Evolutionary conservation across 208 protist species (phyloP).

Genomic region (Trypanosoma grayi): DNA sequence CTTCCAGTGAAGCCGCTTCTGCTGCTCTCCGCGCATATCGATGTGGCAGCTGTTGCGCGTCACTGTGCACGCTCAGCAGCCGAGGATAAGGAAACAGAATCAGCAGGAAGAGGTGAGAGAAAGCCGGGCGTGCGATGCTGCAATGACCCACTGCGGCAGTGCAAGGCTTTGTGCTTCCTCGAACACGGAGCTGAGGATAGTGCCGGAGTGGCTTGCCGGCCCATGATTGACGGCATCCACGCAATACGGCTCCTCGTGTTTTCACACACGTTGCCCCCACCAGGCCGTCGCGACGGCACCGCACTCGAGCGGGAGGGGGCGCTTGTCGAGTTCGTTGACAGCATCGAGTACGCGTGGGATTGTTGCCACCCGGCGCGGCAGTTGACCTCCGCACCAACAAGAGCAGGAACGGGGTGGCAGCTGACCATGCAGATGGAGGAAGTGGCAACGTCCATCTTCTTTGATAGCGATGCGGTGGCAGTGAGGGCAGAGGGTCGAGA

Average conservation of each 20-base stretch:
- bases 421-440: not conserved
- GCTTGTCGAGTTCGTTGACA: slow-evolving; percentile 17
- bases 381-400: not conserved
- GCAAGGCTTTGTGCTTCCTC: slow-evolving; percentile 20
- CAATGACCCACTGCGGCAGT: slow-evolving; percentile 1
- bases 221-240: slow-evolving; percentile 18
- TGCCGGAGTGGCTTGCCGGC: not conserved
- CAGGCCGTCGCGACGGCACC: slow-evolving; percentile 14
- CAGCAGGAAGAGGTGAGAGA: not conserved
- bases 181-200: not conserved
- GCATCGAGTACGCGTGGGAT: slow-evolving; percentile 10
- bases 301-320: slow-evolving; percentile 5
- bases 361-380: slow-evolving; percentile 6
- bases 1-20: not conserved
- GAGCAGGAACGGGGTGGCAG: not conserved
- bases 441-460: not conserved
- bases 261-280: not conserved
- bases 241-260: slow-evolving; percentile 11
- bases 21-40: not conserved
- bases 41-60: not conserved
- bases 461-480: not conserved
- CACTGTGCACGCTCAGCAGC: no score
- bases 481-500: not conserved
- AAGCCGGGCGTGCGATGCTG: not conserved
- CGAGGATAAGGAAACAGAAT: no score